A percentile compares a stretch with the other conserved stretches of the same genome.
phyloP scores from a whole-genome alignment of 2,329 filamentous ascomycete species.

The Penicillium frequentans region DNA sequence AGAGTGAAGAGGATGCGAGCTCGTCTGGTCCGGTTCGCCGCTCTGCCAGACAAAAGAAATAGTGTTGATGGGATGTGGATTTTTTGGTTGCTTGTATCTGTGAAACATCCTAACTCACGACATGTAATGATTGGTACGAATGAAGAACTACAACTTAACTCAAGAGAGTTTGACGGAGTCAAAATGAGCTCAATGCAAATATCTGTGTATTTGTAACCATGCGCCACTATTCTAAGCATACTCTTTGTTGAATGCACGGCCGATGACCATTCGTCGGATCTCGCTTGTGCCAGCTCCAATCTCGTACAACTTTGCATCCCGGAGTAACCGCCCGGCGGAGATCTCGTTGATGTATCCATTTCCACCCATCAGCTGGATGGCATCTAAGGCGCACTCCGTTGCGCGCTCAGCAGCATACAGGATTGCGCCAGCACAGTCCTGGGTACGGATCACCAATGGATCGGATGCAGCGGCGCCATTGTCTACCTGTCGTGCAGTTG shows the following conservation, averaged over 20 bases:
- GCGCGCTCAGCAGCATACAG: conserved; percentile 89
- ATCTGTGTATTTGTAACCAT: background rate
- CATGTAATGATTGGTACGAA: conserved; percentile 16
- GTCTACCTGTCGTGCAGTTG: conserved; percentile 76
- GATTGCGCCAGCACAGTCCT: conserved; percentile 93
- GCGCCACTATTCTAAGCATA: conserved; percentile 48
- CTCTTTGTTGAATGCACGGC: conserved; percentile 86
- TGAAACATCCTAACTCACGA: conserved; percentile 1
- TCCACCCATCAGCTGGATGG: conserved; percentile 87
- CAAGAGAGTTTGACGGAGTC: background rate
- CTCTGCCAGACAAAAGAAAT: conserved; percentile 31
- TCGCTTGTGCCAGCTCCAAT: conserved; percentile 97
- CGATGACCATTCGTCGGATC: conserved; percentile 91
- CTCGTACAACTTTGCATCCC: conserved; percentile 84
- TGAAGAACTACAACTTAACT: conserved; percentile 7
- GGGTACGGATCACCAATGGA: conserved; percentile 63
- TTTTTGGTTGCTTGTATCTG: background rate
- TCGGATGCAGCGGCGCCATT: conserved; percentile 56
- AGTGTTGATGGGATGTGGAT: conserved; percentile 5
- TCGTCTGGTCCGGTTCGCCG: conserved; percentile 25
- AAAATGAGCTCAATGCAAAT: background rate
- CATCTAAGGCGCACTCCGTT: conserved; percentile 78
- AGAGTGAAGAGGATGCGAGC: conserved; percentile 9
- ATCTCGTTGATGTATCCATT: conserved; percentile 98
- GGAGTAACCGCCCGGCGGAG: conserved; percentile 77